Evolutionary conservation across 192 early-diverging fungal species (phyloP), one percentile per base, ranked within the genome.

Genomic region (Coemansia sp.): DNA sequence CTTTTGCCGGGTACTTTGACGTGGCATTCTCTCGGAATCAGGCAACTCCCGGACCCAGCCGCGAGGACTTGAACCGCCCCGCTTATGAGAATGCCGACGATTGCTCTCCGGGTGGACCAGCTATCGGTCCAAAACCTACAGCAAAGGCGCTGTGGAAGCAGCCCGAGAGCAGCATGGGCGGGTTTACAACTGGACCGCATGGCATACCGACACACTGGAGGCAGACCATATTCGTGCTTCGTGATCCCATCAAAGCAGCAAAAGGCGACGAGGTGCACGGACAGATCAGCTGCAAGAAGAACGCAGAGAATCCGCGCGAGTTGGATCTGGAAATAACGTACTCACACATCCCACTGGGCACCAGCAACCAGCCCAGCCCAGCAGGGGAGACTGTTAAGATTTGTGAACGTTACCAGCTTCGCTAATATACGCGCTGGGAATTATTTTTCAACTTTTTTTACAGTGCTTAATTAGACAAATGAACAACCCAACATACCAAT

Each of bases 161-260:
- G 70, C 80, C 75, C 5, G 71, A 66, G 32, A 54, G 62, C 1
- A 5, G 24, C 22, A 77, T 84, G 68, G 57, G 74, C 51, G 78
- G 78, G 5, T 88, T 93, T 69, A 88, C 88, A 1, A 95, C 91
- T 1, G 87, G 89, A 0, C 92, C 94, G 8, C 77, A 85, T 53
- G 87, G 87, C 25, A 87, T 85, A 61, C 87, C 90, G 33, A 97
- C 95, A n/a, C 97, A 98, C 84, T 98, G 97, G 97, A 97, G 95
- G 85, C 95, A 97, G 78, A 94, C 93, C 0, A 71, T 90, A 19
- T 96, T 98, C 80, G 74, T 88, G 10, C 80, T 95, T 7, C 80
- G 85, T 11, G 69, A 85, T 23, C 84, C 89, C 11, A 63, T 95
- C 25, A 68, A 80, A 7, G 87, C 88, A 6, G 65, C 76, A 31